Evolutionary conservation across 805 yeast genomes (phyloP).

Genomic region (Candida easanensis): DNA sequence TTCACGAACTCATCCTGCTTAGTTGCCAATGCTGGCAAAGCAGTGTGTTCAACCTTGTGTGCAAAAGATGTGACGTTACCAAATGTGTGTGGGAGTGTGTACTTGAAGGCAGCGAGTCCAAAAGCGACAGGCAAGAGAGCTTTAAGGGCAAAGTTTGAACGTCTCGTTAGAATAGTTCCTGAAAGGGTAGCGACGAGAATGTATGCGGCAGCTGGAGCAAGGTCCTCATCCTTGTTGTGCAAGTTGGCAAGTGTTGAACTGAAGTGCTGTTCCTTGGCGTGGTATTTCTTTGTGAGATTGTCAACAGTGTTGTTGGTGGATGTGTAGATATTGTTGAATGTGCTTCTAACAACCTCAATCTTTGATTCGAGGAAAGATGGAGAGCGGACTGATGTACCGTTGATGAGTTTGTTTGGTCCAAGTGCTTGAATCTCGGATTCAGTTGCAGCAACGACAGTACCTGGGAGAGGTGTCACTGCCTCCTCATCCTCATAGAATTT

Average conservation of each 20-base stretch:
- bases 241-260: slow-evolving; percentile 60
- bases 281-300: slow-evolving; percentile 46
- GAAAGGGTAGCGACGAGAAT: slow-evolving; percentile 65
- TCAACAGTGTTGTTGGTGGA: slow-evolving; percentile 40
- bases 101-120: slow-evolving; percentile 62
- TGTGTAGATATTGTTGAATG: slow-evolving; percentile 21
- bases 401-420: slow-evolving; percentile 47
- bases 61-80: slow-evolving; percentile 53
- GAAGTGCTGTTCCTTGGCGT: slow-evolving; percentile 59
- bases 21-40: slow-evolving; percentile 61
- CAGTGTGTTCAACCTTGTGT: slow-evolving; percentile 58
- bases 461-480: slow-evolving; percentile 46
- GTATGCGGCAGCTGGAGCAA: slow-evolving; percentile 70
- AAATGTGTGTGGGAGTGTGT: slow-evolving; percentile 73
- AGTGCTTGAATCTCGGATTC: slow-evolving; percentile 40
- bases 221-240: slow-evolving; percentile 62
- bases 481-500: slow-evolving; percentile 50
- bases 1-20: slow-evolving; percentile 52
- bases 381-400: slow-evolving; percentile 57
- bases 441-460: slow-evolving; percentile 44
- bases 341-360: slow-evolving; percentile 47
- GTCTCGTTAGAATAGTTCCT: slow-evolving; percentile 73
- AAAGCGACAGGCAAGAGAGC: slow-evolving; percentile 54
- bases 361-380: slow-evolving; percentile 45
- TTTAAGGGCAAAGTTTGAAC: slow-evolving; percentile 55